Evolutionary conservation across 148 eudicot genomes (phyloP), one percentile per base, ranked within the genome.

Genomic region (Fagopyrum tataricum): DNA sequence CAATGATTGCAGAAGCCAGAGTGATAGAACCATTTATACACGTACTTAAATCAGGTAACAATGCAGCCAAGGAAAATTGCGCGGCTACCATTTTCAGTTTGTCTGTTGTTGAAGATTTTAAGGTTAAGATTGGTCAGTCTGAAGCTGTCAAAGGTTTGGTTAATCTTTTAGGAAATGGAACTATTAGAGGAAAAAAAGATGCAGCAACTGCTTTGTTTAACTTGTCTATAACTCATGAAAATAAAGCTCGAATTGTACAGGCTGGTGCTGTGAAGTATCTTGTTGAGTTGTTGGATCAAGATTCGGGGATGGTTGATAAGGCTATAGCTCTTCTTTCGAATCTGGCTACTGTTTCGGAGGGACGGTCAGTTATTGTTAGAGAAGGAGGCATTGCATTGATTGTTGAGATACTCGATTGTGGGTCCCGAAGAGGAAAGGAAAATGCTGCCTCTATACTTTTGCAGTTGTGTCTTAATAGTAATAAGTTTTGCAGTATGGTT

Each of bases 241-340:
- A 92, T 67, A 92, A 88, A 85, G 96, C 96, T 75, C 88, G 89
- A 9, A 90, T 95, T 51, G 85, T 95, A 73, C 91, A 88, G 77
- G 97, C 96, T 0, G 97, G 99, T 70, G 99, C 97, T 20, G 91
- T 95, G 55, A 90, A 88, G 83, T 76, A 85, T 78, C 85, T 95
- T 43, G 86, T 92, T 70, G 85, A 82, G 71, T 82, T 91, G 51
- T 68, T 95, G 71, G 93, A 91, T 44, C 93, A 91, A 11, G 74
- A 76, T 44, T 55, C 84, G 7, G 97, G 88, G 79, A 87, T 95
- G 97, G 88, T 90, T 51, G 98, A 95, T 72, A 95, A 95, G 76
- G 87, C 98, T n/a, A 85, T 87, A 31, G 98, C 98, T 43, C 89
- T 95, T 83, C 96, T 95, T 58, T 87, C 97, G 26, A 95, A 92